Evolutionary conservation across 1,139 yeast genomes (phyloP).

Genomic region (Blastobotrys persicus): DNA sequence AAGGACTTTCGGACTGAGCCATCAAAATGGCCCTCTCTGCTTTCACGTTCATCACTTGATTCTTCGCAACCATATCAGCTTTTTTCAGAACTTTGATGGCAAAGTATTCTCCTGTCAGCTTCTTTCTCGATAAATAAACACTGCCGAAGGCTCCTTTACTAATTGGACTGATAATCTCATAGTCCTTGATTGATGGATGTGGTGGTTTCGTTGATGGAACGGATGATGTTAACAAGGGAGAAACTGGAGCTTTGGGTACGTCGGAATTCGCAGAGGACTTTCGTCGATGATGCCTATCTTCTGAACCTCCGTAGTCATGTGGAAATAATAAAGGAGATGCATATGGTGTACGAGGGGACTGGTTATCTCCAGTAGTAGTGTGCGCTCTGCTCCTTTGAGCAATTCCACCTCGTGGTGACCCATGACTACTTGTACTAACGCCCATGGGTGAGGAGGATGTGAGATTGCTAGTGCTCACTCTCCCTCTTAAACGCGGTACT

Average conservation of each 20-base stretch:
- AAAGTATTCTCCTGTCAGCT: slow-evolving; percentile 87
- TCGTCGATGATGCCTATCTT: slow-evolving; percentile 27
- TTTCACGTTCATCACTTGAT: slow-evolving; percentile 90
- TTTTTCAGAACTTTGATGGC: slow-evolving; percentile 94
- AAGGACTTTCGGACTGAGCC: slow-evolving; percentile 92
- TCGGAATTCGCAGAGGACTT: slow-evolving; percentile 32
- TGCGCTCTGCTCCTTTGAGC: slow-evolving; percentile 20
- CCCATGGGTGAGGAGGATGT: slow-evolving; percentile 17
- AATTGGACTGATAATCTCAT: slow-evolving; percentile 87
- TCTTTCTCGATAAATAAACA: slow-evolving; percentile 80
- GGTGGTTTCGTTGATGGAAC: slow-evolving; percentile 42
- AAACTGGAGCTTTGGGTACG: slow-evolving; percentile 57
- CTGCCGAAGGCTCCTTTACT: slow-evolving; percentile 98
- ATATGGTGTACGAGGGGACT: slow-evolving; percentile 32
- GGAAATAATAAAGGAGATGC: slow-evolving; percentile 34
- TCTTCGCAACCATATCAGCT: slow-evolving; percentile 94
- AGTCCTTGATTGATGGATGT: slow-evolving; percentile 77
- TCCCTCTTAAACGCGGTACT: slow-evolving; percentile 17
- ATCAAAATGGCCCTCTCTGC: slow-evolving; percentile 97
- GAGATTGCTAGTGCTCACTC: slow-evolving; percentile 24
- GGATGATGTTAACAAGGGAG: slow-evolving; percentile 74
- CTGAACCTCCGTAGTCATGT: slow-evolving; percentile 15
- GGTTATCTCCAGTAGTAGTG: slow-evolving; percentile 4
- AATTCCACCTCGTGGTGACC: slow-evolving; percentile 25
- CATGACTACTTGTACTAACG: slow-evolving; percentile 15